Base-by-base conservation (phyloP, 208 protist genomes). In the Acanthamoeba divionensis region DNA sequence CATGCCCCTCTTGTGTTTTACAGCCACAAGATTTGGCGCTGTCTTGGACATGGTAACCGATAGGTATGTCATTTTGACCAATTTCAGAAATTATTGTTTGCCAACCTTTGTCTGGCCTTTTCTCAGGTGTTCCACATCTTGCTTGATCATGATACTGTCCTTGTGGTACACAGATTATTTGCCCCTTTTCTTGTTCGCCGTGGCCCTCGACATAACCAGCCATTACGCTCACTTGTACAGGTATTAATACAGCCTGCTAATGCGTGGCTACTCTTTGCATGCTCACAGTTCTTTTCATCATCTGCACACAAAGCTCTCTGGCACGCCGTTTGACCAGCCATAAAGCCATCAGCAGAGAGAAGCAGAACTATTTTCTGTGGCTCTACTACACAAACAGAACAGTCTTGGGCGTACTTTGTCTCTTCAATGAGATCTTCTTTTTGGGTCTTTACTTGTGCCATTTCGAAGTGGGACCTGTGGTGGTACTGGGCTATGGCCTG, bases 1-100 rank as follows among this genome's bases (percentile, higher is more conserved):
- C 41, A 31, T 77, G 26, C 33, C 38, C 1, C 13, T 90, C 45
- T 54, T 55, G 3, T 1, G 18, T 26, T 57, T 2, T 1, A 36
- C 5, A 90, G 83, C 60, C 63, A 79, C 83, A 24, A 77, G 47
- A 9, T 90, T 90, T 33, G 83, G 83, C 21, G 54, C 83, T 7
- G 83, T 90, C 24, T 52, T 90, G 13, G 83, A 90, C 83, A 90
- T 90, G 83, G 83, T 90, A 24, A 77, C 83, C 21, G 82, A 89
- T 65, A 18, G 82, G 62, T 87, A 18, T 24, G 41, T 38, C 6
- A 18, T 67, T 67, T 67, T 67, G 62, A 7, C n/a, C n/a, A n/a
- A n/a, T n/a, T n/a, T n/a, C n/a, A n/a, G n/a, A n/a, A 2, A 15
- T 29, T 33, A 21, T 3, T 73, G 5, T 44, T 41, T 73, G 24